These are phyloP conservation scores for Salix suchowensis DNA, from an alignment of 345 rosid genomes.

Conservation along the genomic window DNA sequence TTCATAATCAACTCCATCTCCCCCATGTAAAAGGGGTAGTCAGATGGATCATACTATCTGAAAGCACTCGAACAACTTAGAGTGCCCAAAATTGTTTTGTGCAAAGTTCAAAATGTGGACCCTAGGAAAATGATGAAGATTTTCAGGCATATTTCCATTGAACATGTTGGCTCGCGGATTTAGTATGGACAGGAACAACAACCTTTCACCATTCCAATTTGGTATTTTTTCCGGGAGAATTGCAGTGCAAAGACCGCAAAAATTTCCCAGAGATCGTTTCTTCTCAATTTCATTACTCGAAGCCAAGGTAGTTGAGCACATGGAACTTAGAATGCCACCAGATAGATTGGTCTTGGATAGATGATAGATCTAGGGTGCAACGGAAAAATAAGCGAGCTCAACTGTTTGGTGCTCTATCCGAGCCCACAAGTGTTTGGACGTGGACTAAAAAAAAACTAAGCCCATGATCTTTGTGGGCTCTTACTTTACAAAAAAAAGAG, in stretches of 20 bases:
- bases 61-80: neutral
- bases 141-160: constrained; percentile 10
- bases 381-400: too few relatives aligned
- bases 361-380: constrained; percentile 14
- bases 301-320: constrained; percentile 7
- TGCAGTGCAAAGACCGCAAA: constrained; percentile 12
- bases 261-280: constrained; percentile 15
- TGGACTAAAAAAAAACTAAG: too few relatives aligned
- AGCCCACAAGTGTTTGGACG: too few relatives aligned
- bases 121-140: constrained; percentile 3
- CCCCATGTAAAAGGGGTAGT: neutral
- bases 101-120: constrained; percentile 16
- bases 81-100: constrained; percentile 10
- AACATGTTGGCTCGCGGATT: constrained; percentile 11
- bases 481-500: too few relatives aligned
- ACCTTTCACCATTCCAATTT: constrained; percentile 6
- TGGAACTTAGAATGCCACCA: constrained; percentile 17
- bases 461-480: too few relatives aligned
- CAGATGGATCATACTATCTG: neutral
- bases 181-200: neutral
- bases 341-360: constrained; percentile 15
- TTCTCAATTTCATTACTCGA: constrained; percentile 3
- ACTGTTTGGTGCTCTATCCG: too few relatives aligned
- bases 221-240: neutral
- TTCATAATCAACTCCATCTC: constrained; percentile 8